Percentiles rank a stretch among this genome's conserved stretches.
Evolutionary conservation across 164 flowering plant species (phyloP).

Genomic region (Aristolochia californica): DNA sequence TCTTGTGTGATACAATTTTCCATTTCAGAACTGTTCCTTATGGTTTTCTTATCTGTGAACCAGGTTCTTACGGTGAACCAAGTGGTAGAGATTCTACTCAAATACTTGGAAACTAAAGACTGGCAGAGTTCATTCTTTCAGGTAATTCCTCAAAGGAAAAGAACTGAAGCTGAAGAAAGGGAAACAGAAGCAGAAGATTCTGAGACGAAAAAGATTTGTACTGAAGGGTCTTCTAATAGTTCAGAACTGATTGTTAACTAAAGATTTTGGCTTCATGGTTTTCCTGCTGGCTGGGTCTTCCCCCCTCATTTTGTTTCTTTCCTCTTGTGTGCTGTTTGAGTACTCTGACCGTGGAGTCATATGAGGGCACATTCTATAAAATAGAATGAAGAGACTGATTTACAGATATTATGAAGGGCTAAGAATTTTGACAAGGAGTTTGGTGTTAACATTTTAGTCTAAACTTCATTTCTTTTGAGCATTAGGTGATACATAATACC

Average conservation of each 20-base stretch:
- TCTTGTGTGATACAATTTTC: neutral
- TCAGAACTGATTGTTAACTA: neutral
- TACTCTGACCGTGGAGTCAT: too few species aligned
- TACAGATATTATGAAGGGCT: too few species aligned
- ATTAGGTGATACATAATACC: too few species aligned
- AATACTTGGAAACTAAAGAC: constrained; percentile 73
- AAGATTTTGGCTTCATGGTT: neutral
- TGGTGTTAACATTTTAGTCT: too few species aligned
- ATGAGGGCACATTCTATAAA: too few species aligned
- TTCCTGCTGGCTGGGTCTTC: neutral
- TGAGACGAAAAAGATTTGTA: constrained; percentile 9
- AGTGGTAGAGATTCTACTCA: constrained; percentile 84
- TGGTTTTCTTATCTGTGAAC: neutral
- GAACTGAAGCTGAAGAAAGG: constrained; percentile 36
- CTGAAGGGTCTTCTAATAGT: constrained; percentile 1
- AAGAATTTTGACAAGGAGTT: too few species aligned
- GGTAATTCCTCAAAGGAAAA: constrained; percentile 89
- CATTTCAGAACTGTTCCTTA: neutral
- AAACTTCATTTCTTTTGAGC: too few species aligned
- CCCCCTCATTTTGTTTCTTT: neutral
- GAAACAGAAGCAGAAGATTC: constrained; percentile 18
- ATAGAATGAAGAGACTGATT: too few species aligned
- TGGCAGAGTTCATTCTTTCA: constrained; percentile 89
- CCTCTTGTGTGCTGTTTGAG: neutral
- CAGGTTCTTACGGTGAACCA: constrained; percentile 97